A percentile compares a stretch with the other conserved stretches of the same genome.
Conservation (phyloP, 2,329 filamentous ascomycete species). For the Fusarium gaditjirri region DNA sequence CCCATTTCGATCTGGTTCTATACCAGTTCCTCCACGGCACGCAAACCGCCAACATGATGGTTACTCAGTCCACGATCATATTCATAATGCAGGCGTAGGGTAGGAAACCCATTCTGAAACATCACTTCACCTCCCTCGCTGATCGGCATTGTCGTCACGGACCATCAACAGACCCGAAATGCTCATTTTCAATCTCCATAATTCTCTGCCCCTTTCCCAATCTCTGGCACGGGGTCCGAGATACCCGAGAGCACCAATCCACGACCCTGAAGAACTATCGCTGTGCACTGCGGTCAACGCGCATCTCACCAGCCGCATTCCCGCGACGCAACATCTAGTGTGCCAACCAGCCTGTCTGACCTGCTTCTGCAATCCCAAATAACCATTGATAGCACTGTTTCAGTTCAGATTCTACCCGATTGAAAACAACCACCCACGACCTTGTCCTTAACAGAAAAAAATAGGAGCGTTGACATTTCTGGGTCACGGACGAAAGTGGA, state of each 20-base stretch:
- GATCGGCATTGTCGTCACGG: background rate
- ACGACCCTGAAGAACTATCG: background rate
- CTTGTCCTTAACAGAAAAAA: background rate
- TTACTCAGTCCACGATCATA: accelerated
- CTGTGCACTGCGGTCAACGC: accelerated
- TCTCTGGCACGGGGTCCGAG: background rate
- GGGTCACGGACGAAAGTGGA: constrained; percentile 5
- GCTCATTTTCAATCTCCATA: background rate
- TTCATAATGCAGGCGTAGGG: background rate
- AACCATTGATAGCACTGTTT: background rate
- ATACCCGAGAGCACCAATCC: background rate
- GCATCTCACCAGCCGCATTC: background rate
- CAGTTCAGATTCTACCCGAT: background rate
- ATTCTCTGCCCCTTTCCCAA: background rate
- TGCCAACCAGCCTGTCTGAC: accelerated
- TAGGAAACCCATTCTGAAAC: background rate
- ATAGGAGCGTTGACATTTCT: background rate
- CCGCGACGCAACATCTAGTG: accelerated
- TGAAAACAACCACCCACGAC: background rate
- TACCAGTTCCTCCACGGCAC: accelerated
- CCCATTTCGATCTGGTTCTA: background rate
- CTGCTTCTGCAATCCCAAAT: background rate
- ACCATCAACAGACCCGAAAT: background rate
- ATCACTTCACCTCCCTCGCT: background rate
- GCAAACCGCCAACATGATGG: too few species aligned